A percentile compares a stretch with the other conserved stretches of the same genome.
Conservation (phyloP, 1,139 yeast species). For the Candida sp. region DNA sequence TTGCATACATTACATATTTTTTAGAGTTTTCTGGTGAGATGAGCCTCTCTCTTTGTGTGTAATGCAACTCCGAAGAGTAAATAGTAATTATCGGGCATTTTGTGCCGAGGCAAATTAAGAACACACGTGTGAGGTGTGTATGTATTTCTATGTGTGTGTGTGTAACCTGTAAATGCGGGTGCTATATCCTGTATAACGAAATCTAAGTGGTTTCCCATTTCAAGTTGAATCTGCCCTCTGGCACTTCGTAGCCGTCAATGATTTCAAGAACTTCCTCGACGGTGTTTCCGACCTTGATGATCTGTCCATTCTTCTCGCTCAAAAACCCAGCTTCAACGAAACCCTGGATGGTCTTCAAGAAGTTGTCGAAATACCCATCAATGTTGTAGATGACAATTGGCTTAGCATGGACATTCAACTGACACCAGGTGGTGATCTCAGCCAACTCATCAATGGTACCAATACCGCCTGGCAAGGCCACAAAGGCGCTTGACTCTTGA, state of each 20-base stretch:
- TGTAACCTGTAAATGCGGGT: not conserved
- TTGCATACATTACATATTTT: not conserved
- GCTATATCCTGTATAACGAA: not conserved
- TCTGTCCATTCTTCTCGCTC: constrained; percentile 65
- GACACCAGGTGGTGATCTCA: constrained; percentile 90
- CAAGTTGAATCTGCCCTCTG: constrained; percentile 77
- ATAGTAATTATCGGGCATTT: no score
- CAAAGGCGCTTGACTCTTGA: constrained; percentile 82
- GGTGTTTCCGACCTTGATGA: constrained; percentile 70
- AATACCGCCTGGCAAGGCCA: constrained; percentile 93
- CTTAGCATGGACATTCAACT: constrained; percentile 81
- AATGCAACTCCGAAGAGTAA: no score
- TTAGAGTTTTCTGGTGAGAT: no score
- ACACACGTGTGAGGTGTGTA: not conserved
- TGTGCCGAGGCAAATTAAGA: no score
- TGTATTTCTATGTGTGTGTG: not conserved
- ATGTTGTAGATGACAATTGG: constrained; percentile 82
- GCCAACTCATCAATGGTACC: constrained; percentile 91
- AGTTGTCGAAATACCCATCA: constrained; percentile 79
- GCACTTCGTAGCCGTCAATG: constrained; percentile 64
- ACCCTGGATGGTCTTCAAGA: constrained; percentile 61
- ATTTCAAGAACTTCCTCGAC: constrained; percentile 68
- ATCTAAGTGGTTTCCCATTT: constrained; percentile 58
- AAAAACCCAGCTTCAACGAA: constrained; percentile 71
- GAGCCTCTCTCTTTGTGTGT: no score